These are phyloP conservation scores for Malassezia restricta DNA, from an alignment of 1,284 basidiomycete genomes.

Conservation along the genomic window DNA sequence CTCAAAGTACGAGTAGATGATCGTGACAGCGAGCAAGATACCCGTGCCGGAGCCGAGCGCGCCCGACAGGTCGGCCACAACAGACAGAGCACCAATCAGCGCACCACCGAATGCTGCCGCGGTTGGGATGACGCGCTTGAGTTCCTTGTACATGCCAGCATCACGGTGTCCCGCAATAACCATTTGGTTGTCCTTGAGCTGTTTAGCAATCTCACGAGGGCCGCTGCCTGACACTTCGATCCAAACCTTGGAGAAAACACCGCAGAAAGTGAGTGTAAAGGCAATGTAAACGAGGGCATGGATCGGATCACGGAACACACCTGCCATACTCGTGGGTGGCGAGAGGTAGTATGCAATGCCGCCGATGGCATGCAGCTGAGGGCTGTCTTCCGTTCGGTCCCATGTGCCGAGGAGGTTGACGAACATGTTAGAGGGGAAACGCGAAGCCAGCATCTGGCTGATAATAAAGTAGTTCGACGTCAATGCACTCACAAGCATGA, in stretches of 20 bases:
- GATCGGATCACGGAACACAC: conserved; percentile 77
- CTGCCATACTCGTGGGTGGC: conserved; percentile 77
- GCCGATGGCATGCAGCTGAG: conserved; percentile 78
- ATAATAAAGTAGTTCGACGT: conserved; percentile 92
- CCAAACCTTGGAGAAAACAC: conserved; percentile 98
- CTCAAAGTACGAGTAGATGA: conserved; percentile 58
- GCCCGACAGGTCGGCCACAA: conserved; percentile 88
- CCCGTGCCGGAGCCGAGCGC: conserved; percentile 93
- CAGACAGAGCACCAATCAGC: conserved; percentile 81
- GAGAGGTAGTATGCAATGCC: conserved; percentile 97
- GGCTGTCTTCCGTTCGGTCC: conserved; percentile 90
- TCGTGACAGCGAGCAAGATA: conserved; percentile 93
- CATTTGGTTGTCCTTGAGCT: conserved; percentile 97
- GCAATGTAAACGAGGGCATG: conserved; percentile 82
- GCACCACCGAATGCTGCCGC: conserved; percentile 95
- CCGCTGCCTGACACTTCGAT: conserved; percentile 94
- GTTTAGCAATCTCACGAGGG: conserved; percentile 89
- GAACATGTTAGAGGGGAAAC: conserved; percentile 83
- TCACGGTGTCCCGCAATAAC: conserved; percentile 97
- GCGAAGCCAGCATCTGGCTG: conserved; percentile 74
- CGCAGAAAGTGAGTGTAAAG: conserved; percentile 87
- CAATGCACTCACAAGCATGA: conserved; percentile 92
- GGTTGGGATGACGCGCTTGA: conserved; percentile 92
- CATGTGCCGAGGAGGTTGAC: conserved; percentile 84
- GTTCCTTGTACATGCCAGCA: conserved; percentile 95